Percentiles rank a stretch among this genome's conserved stretches.
Conservation (phyloP, 768 basidiomycete genomes). For the Lepiota venenata region DNA sequence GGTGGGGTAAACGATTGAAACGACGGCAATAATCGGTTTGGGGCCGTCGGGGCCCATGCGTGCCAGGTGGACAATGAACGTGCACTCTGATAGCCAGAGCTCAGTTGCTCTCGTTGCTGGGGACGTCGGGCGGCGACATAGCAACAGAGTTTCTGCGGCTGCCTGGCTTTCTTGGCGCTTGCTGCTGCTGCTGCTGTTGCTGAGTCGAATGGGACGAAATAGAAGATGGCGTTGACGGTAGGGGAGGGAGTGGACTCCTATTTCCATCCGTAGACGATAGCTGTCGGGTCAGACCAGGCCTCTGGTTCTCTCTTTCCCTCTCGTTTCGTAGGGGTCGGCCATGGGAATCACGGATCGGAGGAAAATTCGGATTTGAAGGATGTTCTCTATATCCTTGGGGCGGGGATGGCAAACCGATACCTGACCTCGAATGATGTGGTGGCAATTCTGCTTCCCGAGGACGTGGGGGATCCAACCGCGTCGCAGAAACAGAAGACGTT, state of each 20-base stretch:
- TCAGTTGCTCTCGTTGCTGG: constrained; percentile 13
- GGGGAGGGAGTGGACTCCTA: background rate
- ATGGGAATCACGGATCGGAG: constrained; percentile 19
- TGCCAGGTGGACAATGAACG: background rate
- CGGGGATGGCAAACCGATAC: constrained; percentile 27
- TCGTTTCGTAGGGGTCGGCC: constrained; percentile 15
- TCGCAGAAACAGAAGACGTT: constrained; percentile 40
- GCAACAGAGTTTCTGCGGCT: constrained; percentile 35
- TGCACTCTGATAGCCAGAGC: background rate
- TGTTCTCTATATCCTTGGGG: constrained; percentile 30
- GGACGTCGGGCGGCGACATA: constrained; percentile 30
- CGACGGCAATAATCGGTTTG: background rate
- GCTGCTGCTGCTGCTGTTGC: no score
- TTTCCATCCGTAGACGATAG: constrained; percentile 15
- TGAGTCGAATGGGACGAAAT: constrained; percentile 4
- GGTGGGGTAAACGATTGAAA: background rate
- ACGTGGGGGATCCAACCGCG: constrained; percentile 44
- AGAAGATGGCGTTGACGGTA: constrained; percentile 2
- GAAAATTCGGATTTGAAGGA: constrained; percentile 17
- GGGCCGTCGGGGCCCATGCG: background rate
- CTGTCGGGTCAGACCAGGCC: constrained; percentile 23
- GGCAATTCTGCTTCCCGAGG: constrained; percentile 25
- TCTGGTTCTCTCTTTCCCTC: constrained; percentile 18
- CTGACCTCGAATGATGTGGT: constrained; percentile 16
- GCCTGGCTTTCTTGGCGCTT: constrained; percentile 18